Base-by-base conservation (phyloP, 768 basidiomycete genomes). In the Daedaleopsis sinensis region DNA sequence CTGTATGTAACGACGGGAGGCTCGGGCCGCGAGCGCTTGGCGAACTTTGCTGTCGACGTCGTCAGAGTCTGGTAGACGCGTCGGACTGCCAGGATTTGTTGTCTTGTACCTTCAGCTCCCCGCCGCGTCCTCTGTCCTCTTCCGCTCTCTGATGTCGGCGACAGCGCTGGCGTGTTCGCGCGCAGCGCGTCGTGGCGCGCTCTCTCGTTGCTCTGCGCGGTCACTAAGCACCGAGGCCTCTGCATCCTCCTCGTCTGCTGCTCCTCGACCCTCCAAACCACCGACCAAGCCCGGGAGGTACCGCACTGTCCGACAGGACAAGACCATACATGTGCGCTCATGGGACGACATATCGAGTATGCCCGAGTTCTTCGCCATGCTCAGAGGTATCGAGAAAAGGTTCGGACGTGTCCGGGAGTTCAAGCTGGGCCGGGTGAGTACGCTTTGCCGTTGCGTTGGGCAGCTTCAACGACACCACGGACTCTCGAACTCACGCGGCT, bases 381-480 rank as follows among this genome's bases (percentile, higher is more conserved):
- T 88, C 57, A 80, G 83, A 49, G 81, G 78, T 9, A 65, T 89
- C 32, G 88, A 90, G 72, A 77, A 54, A 59, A 65, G 44, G 46
- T 73, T 63, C 44, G 68, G 68, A 21, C 43, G 49, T 11, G 55
- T 67, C 18, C 63, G 60, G 35, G 64, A 65, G 38, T 69, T 65
- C 51, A 46, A 51, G 2, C 5, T 63, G 52, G 48, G 18, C 48
- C 67, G 72, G 60, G 72, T 62, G 67, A 68, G 57, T 73, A 53
- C 19, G 47, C 12, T 19, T 23, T 32, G 2, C 8, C 19, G 18
- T 24, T 32, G 32, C 16, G 10, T 42, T 42, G 39, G 10, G 11
- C 10, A 18, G 11, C 39, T 42, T 32, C 27, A 32, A 32, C 13
- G 39, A 42, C 19, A 5, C 46, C 11, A 47, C 6, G 19, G 15